Conservation (phyloP, 345 rosid species). For the Acer negundo region DNA sequence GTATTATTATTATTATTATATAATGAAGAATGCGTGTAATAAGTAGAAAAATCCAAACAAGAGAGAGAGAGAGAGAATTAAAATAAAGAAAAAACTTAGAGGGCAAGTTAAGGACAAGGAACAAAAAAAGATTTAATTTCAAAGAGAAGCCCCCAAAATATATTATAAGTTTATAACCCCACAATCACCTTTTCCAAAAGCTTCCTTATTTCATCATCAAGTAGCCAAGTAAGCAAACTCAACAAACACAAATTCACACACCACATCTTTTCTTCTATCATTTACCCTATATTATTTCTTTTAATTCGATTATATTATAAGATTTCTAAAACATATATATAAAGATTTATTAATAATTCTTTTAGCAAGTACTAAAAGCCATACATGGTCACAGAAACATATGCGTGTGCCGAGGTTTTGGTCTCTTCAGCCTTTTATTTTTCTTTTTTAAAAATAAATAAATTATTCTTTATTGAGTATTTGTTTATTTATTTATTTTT, state of each 20-base stretch:
- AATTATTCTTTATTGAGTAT: constrained; percentile 30
- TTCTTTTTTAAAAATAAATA: too few relatives aligned
- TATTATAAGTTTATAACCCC: not conserved
- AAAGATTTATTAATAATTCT: constrained; percentile 21
- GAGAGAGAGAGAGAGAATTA: constrained; percentile 6
- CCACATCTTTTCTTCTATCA: not conserved
- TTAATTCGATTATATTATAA: not conserved
- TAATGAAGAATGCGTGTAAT: constrained; percentile 10
- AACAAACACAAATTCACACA: not conserved
- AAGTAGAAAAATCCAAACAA: not conserved
- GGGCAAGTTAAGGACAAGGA: constrained; percentile 28
- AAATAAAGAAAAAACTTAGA: constrained; percentile 10
- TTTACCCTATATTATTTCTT: not conserved
- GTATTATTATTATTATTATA: not conserved
- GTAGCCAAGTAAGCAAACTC: constrained; percentile 6
- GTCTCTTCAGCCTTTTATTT: constrained; percentile 38
- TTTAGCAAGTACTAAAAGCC: constrained; percentile 48
- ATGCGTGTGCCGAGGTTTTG: constrained; percentile 69
- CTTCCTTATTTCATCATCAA: constrained; percentile 15
- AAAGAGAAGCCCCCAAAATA: not conserved
- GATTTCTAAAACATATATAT: not conserved
- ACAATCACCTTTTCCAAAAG: not conserved
- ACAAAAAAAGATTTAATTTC: not conserved
- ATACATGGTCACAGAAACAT: constrained; percentile 29
- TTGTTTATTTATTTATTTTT: not conserved